Conservation (phyloP, 2,329 filamentous ascomycete genomes). For the Trichoderma endophyticum region DNA sequence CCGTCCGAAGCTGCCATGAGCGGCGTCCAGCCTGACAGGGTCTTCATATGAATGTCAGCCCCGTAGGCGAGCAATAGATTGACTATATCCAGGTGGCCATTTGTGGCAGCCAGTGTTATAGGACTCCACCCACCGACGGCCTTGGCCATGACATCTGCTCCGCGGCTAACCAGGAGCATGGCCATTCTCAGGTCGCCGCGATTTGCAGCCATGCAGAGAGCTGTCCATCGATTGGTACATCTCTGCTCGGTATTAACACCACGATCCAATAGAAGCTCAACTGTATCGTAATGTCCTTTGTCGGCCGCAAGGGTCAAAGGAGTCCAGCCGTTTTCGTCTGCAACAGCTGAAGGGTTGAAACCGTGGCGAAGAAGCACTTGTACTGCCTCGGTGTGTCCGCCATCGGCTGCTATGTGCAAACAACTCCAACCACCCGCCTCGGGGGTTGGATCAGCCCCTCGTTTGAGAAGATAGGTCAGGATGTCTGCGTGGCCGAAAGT, state of each 20-base stretch:
- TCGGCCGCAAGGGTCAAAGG: constrained; percentile 13
- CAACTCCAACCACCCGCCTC: constrained; percentile 13
- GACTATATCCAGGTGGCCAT: not conserved
- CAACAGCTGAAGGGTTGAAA: not conserved
- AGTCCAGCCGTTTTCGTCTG: not conserved
- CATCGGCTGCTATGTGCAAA: constrained; percentile 14
- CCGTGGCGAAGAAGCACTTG: constrained; percentile 16
- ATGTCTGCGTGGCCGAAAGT: constrained; percentile 1
- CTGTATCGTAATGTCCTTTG: not conserved
- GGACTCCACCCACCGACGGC: not conserved
- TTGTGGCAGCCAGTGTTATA: constrained; percentile 7
- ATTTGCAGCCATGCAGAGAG: constrained; percentile 16
- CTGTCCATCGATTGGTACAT: constrained; percentile 9
- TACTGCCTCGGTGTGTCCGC: constrained; percentile 7
- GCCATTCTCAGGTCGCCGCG: not conserved
- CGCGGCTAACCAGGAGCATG: not conserved
- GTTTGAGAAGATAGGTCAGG: constrained; percentile 14
- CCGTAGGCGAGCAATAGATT: not conserved
- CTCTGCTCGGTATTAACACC: constrained; percentile 10
- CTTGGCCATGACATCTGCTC: not conserved
- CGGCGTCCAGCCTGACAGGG: constrained; percentile 8
- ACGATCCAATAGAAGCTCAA: not conserved
- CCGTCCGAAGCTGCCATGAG: constrained; percentile 10
- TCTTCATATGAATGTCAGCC: constrained; percentile 10
- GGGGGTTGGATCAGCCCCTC: constrained; percentile 4